Evolutionary conservation across 139 green algal genomes (phyloP).

Genomic region (Auxenochlorella pyrenoidosa): DNA sequence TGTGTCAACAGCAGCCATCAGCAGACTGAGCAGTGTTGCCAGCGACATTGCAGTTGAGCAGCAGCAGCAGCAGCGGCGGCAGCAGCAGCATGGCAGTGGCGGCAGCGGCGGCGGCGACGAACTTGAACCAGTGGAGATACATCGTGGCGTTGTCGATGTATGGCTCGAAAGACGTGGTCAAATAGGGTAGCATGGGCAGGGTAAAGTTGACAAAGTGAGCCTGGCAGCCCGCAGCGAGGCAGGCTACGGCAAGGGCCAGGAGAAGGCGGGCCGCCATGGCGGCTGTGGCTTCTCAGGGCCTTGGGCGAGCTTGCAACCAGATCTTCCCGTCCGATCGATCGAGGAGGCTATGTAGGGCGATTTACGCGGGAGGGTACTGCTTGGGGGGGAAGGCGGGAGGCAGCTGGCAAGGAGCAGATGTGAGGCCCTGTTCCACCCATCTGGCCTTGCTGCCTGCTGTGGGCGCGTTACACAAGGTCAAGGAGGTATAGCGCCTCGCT

Average conservation of each 20-base stretch:
- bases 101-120: neutral
- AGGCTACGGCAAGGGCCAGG: neutral
- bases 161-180: neutral
- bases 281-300: too few relatives aligned
- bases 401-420: too few relatives aligned
- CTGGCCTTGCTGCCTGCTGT: too few relatives aligned
- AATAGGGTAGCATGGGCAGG: neutral
- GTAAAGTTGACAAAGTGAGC: neutral
- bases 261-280: neutral
- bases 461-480: too few relatives aligned
- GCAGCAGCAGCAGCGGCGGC: neutral
- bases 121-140: neutral
- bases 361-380: too few relatives aligned
- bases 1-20: neutral
- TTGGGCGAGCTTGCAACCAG: too few relatives aligned
- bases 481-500: too few relatives aligned
- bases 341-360: too few relatives aligned
- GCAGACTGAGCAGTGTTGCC: neutral
- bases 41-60: neutral
- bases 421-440: too few relatives aligned
- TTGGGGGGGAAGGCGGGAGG: too few relatives aligned
- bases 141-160: neutral
- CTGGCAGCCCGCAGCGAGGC: neutral
- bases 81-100: neutral
- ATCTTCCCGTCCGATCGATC: too few relatives aligned